Conservation (phyloP, 345 rosid genomes). For the Lepidium aucheri region DNA sequence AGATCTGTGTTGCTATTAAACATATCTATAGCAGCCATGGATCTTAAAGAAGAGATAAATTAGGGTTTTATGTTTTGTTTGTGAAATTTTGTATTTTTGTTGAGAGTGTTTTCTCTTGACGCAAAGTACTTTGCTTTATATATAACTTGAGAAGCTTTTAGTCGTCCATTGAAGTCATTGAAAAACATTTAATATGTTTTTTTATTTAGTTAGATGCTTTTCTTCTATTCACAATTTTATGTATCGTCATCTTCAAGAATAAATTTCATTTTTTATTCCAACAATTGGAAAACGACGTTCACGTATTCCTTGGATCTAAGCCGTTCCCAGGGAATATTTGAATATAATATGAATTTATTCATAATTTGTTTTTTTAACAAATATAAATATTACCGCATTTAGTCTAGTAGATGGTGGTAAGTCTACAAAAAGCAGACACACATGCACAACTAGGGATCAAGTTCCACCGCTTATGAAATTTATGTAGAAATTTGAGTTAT, state of each 20-base stretch:
- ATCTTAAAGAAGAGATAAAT: conserved; percentile 19
- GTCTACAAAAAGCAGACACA: no score
- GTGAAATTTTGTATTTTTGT: conserved; percentile 9
- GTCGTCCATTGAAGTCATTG: conserved; percentile 2
- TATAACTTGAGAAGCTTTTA: conserved; percentile 26
- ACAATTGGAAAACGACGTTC: conserved; percentile 11
- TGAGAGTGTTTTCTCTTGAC: conserved; percentile 28
- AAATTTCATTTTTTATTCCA: no score
- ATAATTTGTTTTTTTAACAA: no score
- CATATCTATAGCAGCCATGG: conserved; percentile 53
- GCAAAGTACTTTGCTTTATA: conserved; percentile 25
- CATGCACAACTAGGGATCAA: no score
- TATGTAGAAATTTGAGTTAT: no score
- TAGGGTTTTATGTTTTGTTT: not conserved
- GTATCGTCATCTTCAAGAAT: conserved; percentile 16
- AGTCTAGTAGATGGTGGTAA: no score
- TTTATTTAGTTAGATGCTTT: conserved; percentile 10
- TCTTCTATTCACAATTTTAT: conserved; percentile 10
- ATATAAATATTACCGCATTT: no score
- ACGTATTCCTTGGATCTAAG: conserved; percentile 29
- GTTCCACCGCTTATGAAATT: no score
- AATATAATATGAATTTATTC: conserved; percentile 10
- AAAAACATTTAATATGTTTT: not conserved
- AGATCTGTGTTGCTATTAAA: conserved; percentile 30
- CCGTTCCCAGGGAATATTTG: conserved; percentile 23